Base-by-base conservation (phyloP, 2,329 filamentous ascomycete genomes). In the Monilinia fructicola region DNA sequence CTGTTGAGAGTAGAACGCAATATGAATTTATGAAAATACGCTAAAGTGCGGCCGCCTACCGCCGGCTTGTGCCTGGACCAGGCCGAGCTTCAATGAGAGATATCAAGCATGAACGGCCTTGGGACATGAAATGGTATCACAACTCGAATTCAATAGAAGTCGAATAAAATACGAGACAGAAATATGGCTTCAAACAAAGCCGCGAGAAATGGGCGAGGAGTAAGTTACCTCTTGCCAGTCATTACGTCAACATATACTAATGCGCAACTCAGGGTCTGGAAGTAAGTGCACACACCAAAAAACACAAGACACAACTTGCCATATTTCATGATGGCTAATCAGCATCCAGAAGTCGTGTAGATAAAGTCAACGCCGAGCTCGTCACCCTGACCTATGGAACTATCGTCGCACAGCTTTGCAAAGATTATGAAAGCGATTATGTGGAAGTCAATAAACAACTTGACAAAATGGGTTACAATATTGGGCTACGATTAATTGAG, bases 391-490 rank as follows among this genome's bases (percentile, higher is more conserved):
- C 95, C 42, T 99, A 99, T 78, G 95, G 95, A 76, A 98, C 95
- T 31, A 96, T 99, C 70, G 95, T 99, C 67, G 91, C 93, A 67
- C 94, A 98, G 78, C 84, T 99, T 71, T 98, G 94, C 82, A 94
- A 94, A 78, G 95, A 99, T 81, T 97, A 94, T 77, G 93, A 97
- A 74, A 89, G 87, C 74, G 92, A 98, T 80, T 99, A 99, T 77
- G 83, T 87, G 62, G 93, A 98, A 78, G 94, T 99, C 77, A 99
- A 99, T 81, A 93, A 94, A 78, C 95, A 99, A 78, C 85, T 99
- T 54, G 95, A 99, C 77, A 96, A 94, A 81, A 99, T 99, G 95
- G 95, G 95, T 65, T 97, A 98, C 81, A 98, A 98, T 76, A 99
- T 99, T 71, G 95, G 95, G 38, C 84, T 98, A 76, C 91, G 95